phyloP scores from a whole-genome alignment of 176 grass and related monocot genomes.

The Stipa capillata region DNA sequence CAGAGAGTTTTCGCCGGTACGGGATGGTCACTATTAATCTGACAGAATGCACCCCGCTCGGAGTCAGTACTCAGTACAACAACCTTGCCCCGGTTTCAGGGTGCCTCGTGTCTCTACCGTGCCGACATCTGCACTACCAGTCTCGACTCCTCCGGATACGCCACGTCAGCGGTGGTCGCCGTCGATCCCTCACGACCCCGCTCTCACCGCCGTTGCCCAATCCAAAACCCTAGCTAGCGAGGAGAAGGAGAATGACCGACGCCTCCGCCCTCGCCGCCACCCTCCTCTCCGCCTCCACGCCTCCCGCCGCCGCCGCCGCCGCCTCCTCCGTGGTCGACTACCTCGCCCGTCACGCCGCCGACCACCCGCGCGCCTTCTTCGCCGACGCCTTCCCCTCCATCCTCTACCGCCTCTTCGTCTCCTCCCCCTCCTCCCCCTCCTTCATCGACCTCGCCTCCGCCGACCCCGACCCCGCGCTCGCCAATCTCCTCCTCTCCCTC shows the following conservation, averaged over 20 bases:
- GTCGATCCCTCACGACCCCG: too few relatives aligned
- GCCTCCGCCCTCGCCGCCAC: not conserved
- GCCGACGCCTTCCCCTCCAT: slow-evolving; percentile 5
- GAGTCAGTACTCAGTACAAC: too few relatives aligned
- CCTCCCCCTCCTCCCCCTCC: slow-evolving; percentile 3
- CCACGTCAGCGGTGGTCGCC: too few relatives aligned
- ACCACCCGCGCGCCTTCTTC: slow-evolving; percentile 16
- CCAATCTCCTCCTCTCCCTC: not conserved
- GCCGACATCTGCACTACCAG: too few relatives aligned
- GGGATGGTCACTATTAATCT: too few relatives aligned
- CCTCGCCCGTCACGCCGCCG: not conserved
- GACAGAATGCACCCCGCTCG: too few relatives aligned
- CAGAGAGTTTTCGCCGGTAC: too few relatives aligned
- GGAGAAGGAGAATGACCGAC: not conserved
- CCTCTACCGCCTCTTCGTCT: slow-evolving; percentile 12
- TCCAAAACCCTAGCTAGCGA: not conserved
- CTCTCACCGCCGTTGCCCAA: not conserved
- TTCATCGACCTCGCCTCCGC: not conserved
- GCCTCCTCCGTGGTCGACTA: not conserved
- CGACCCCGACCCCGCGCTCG: not conserved
- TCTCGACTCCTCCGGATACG: too few relatives aligned
- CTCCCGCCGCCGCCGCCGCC: not conserved
- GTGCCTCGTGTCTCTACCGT: too few relatives aligned
- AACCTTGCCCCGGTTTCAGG: too few relatives aligned
- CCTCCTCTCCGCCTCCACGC: not conserved